Base-by-base conservation (phyloP, 2,329 filamentous ascomycete species). In the Dryadomyces sulphureus region DNA sequence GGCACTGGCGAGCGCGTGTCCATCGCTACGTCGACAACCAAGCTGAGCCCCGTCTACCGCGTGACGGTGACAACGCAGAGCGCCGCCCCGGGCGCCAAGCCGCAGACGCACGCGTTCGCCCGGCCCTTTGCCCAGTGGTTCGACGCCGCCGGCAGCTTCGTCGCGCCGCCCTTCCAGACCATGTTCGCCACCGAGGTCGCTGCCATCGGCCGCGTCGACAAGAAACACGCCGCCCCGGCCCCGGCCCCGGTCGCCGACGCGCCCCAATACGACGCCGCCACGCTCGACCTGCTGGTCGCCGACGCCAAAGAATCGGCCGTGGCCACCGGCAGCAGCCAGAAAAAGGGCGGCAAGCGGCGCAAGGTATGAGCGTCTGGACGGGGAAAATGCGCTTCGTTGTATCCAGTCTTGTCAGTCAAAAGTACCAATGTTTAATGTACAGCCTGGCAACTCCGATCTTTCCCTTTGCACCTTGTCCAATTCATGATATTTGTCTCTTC, bases 11-110 rank as follows among this genome's bases (percentile, higher is more conserved):
- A 52, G 19, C 35, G 17, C 81, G 73, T 95, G 58, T 75, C 75
- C 16, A 79, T 96, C 54, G 69, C 74, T 2, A 85, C 80, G 35
- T 75, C 73, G 1, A 79, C 77, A 1, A 81, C 83, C 58, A 95
- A 95, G 62, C 77, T 89, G 63, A 74, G 81, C 35, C 86, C 88
- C 1, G 73, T 79, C 39, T 98, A 98, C 68, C 74, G 84, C 38
- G 70, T 94, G 44, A 72, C 69, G 41, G 64, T 77, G 46, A 68
- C 66, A 32, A 55, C 60, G 30, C n/a, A n/a, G n/a, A n/a, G n/a
- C n/a, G 65, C 63, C 27, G 11, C 36, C 9, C 24, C 20, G 9
- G 22, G 32, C 7, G 24, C 14, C 24, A 35, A 17, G 22, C 24
- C 43, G 12, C 35, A 39, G 24, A 67, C 65, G 17, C 57, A 76